Conservation (phyloP, 306 rosid species). For the Quercus gilva region DNA sequence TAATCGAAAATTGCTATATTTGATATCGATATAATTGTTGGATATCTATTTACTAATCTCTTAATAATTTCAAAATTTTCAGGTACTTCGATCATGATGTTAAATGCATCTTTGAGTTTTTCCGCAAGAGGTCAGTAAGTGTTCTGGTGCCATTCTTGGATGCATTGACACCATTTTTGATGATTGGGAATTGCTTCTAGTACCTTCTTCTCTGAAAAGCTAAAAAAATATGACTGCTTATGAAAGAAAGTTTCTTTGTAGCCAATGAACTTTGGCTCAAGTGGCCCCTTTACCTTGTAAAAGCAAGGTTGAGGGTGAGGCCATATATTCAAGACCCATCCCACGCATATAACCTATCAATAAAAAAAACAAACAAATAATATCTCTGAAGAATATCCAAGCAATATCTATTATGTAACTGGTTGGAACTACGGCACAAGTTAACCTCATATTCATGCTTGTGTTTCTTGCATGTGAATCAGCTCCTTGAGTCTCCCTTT, state of each 20-base stretch:
- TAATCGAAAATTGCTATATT: neutral
- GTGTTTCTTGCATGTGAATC: neutral
- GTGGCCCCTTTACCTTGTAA: too few relatives aligned
- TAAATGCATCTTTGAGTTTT: slow-evolving; percentile 84
- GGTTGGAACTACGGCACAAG: too few relatives aligned
- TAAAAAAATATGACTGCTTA: neutral
- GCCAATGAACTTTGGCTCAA: neutral
- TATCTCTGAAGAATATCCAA: too few relatives aligned
- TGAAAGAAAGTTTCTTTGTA: neutral
- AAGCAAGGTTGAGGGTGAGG: too few relatives aligned
- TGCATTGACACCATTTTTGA: slow-evolving; percentile 4
- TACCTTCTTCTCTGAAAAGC: neutral
- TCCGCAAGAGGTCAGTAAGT: slow-evolving; percentile 69
- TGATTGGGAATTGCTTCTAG: slow-evolving; percentile 1
- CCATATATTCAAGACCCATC: too few relatives aligned
- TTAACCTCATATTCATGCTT: neutral
- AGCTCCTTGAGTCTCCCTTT: neutral
- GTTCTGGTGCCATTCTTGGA: neutral
- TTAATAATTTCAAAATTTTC: slow-evolving; percentile 31
- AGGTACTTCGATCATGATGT: slow-evolving; percentile 98
- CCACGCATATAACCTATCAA: too few relatives aligned
- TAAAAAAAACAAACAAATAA: neutral
- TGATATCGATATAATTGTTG: neutral
- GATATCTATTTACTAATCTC: neutral
- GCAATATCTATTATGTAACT: too few relatives aligned